Evolutionary conservation across 371 early-diverging fungal genomes (phyloP), one percentile per base, ranked within the genome.

Genomic region (Capillidium rhysosporum): DNA sequence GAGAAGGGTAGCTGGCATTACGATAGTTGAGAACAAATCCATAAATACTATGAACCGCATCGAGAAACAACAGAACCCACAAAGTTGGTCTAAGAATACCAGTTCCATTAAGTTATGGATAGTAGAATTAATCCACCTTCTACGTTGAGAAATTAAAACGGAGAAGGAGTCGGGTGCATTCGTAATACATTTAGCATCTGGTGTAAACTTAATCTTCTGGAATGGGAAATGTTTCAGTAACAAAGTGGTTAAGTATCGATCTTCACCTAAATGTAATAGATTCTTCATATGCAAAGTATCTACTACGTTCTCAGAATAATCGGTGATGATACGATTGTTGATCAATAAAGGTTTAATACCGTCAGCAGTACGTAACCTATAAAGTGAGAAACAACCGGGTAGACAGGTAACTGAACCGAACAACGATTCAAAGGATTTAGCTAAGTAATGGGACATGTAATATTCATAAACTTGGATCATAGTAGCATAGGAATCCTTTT

Each of bases 391-490:
- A 69, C 96, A 94, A 24, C 98, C 95, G 1, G 95, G 95, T 60
- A 94, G 71, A 69, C 97, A 96, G 18, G 94, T 92, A 29, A 94
- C 95, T 30, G 85, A 75, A 0, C 99, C 98, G 63, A 99, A 99
- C 40, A 99, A 79, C 26, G 92, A 92, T 71, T 99, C 99, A 70
- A 99, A 99, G 0, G 98, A 86, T 69, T 98, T 98, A 46, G 90
- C 80, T 58, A 98, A 66, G 63, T 96, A 93, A 69, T 98, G 99
- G 31, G 95, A 93, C 55, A 98, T 97, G 63, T 92, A 99, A 76
- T 99, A 95, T 62, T 93, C 93, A 69, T 90, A 95, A 25, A 98
- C 97, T 65, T 99, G 98, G 65, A 98, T 92, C 91, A 94, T 95
- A 2, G 98, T 95, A n/a, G 90, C 86, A 86, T 86, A 89, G 16